phyloP scores from a whole-genome alignment of 306 rosid genomes.

The Cicer judaicum region DNA sequence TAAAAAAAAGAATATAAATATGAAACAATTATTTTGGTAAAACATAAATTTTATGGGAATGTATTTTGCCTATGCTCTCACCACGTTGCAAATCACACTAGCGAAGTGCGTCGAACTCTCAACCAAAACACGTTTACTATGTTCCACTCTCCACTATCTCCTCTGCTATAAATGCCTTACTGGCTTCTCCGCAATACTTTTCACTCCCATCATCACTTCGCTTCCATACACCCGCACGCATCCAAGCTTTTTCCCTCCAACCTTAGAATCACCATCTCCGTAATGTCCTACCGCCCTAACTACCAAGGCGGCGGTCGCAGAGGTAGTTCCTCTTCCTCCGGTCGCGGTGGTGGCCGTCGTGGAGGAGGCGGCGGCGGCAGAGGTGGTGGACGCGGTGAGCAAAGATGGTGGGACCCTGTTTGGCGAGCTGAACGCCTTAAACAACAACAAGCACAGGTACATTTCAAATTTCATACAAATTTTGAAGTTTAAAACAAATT shows the following conservation, averaged over 20 bases:
- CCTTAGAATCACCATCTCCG: constrained; percentile 44
- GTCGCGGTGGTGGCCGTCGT: constrained; percentile 60
- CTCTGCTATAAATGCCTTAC: constrained; percentile 50
- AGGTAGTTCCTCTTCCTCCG: constrained; percentile 55
- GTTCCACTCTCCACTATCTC: constrained; percentile 24
- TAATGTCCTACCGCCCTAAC: constrained; percentile 82
- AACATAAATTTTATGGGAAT: too few species aligned
- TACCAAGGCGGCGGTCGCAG: constrained; percentile 76
- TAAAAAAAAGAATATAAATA: too few species aligned
- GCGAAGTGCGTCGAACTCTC: not conserved
- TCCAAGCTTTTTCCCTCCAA: constrained; percentile 29
- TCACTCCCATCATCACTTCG: not conserved
- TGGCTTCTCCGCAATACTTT: constrained; percentile 11
- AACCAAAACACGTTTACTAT: not conserved
- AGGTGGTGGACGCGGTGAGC: constrained; percentile 78
- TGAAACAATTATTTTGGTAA: too few species aligned
- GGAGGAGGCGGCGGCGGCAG: constrained; percentile 59
- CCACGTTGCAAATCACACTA: constrained; percentile 36
- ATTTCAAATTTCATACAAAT: not conserved
- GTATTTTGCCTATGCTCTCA: not conserved
- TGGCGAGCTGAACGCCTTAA: constrained; percentile 95
- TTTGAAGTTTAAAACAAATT: not conserved
- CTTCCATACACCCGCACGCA: constrained; percentile 19
- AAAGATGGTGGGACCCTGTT: constrained; percentile 97
- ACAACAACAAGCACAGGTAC: constrained; percentile 75